These are phyloP conservation scores for Chaetomium sp. DNA, from an alignment of 2,329 filamentous ascomycete genomes.

Conservation along the genomic window DNA sequence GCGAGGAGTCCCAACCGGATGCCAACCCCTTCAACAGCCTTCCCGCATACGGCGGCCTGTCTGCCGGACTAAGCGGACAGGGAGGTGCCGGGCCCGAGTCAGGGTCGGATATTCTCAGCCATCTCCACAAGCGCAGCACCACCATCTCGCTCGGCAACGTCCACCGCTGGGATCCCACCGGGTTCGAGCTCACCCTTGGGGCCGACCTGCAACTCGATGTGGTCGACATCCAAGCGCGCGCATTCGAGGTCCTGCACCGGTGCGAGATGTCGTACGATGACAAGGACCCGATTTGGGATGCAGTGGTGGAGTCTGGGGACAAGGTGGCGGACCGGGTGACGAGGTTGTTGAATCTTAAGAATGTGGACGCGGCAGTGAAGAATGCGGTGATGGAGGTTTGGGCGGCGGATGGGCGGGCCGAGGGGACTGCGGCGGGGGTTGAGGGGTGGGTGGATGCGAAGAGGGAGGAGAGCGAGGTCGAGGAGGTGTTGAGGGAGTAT, in stretches of 20 bases:
- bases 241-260: slow-evolving; percentile 22
- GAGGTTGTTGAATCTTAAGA: slow-evolving; percentile 13
- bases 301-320: slow-evolving; percentile 6
- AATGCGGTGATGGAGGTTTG: slow-evolving; percentile 25
- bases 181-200: slow-evolving; percentile 18
- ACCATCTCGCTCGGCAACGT: slow-evolving; percentile 14
- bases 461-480: not conserved
- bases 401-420: slow-evolving; percentile 21
- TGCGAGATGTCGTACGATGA: slow-evolving; percentile 20
- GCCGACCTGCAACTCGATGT: slow-evolving; percentile 21
- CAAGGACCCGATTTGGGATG: slow-evolving; percentile 20
- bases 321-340: slow-evolving; percentile 13
- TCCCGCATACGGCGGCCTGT: too few species aligned
- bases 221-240: slow-evolving; percentile 17
- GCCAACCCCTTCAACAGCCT: too few species aligned
- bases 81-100: too few species aligned
- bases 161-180: slow-evolving; percentile 9
- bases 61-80: too few species aligned
- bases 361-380: slow-evolving; percentile 14
- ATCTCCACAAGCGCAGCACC: slow-evolving; percentile 1
- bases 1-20: not conserved
- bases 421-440: slow-evolving; percentile 14
- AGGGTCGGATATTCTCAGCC: too few species aligned
- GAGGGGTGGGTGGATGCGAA: slow-evolving; percentile 15
- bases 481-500: slow-evolving; percentile 11